A percentile compares a stretch with the other conserved stretches of the same genome.
Conservation (phyloP, 2,329 filamentous ascomycete genomes). For the Ceratocystis variospora region DNA sequence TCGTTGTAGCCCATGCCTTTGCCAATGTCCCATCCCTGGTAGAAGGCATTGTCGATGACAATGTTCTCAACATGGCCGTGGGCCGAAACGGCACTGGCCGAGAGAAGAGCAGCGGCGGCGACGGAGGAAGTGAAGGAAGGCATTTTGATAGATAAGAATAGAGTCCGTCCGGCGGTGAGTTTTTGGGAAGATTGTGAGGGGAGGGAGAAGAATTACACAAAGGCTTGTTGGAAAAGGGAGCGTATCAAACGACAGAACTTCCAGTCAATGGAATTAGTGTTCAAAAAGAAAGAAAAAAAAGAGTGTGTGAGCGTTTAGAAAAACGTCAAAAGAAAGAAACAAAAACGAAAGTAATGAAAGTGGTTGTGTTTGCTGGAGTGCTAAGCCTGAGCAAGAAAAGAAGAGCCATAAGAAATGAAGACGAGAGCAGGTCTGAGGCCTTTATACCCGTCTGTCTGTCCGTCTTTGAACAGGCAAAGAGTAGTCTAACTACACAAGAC, state of each 20-base stretch:
- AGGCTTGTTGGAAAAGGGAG: neutral
- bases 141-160: conserved; percentile 19
- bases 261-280: conserved; percentile 13
- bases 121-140: conserved; percentile 21
- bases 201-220: neutral
- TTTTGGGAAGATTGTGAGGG: conserved; percentile 17
- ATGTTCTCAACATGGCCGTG: conserved; percentile 27
- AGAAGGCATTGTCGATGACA: conserved; percentile 24
- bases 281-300: neutral
- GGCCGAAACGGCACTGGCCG: conserved; percentile 22
- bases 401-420: neutral
- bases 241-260: conserved; percentile 10
- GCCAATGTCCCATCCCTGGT: conserved; percentile 24
- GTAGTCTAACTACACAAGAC: neutral
- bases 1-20: conserved; percentile 20
- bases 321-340: conserved; percentile 1
- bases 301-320: neutral
- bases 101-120: conserved; percentile 12
- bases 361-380: conserved; percentile 12
- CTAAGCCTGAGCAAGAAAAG: conserved; percentile 12
- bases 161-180: conserved; percentile 16
- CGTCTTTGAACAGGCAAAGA: neutral
- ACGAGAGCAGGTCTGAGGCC: neutral
- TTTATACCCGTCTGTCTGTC: neutral
- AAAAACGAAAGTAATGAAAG: neutral